phyloP scores from a whole-genome alignment of 2,329 filamentous ascomycete genomes.

The Neobulgaria alba region DNA sequence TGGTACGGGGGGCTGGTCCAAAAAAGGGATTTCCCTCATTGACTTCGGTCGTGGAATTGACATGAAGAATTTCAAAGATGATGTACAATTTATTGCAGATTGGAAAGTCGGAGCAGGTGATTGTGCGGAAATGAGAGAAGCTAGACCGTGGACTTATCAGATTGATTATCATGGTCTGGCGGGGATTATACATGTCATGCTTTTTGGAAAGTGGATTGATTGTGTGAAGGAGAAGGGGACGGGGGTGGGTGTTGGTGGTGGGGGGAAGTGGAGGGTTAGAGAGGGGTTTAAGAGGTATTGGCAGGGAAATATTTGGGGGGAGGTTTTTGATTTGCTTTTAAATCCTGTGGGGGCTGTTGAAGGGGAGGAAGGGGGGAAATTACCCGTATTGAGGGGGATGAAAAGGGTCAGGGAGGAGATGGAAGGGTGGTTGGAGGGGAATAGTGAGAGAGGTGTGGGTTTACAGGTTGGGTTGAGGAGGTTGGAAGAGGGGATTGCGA shows the following conservation, averaged over 20 bases:
- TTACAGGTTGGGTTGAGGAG: slow-evolving; percentile 63
- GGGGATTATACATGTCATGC: slow-evolving; percentile 74
- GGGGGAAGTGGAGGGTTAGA: slow-evolving; percentile 60
- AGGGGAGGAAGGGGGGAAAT: slow-evolving; percentile 52
- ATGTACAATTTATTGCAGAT: slow-evolving; percentile 86
- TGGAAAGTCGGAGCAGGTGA: slow-evolving; percentile 85
- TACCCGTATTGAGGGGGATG: slow-evolving; percentile 71
- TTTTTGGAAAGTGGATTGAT: slow-evolving; percentile 94
- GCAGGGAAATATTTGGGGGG: slow-evolving; percentile 85
- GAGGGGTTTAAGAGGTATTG: slow-evolving; percentile 90
- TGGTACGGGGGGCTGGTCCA: slow-evolving; percentile 69
- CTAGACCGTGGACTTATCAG: slow-evolving; percentile 93
- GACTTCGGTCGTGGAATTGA: slow-evolving; percentile 95
- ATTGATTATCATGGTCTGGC: slow-evolving; percentile 94
- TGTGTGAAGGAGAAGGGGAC: slow-evolving; percentile 38
- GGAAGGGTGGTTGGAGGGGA: slow-evolving; percentile 73
- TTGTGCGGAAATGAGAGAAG: slow-evolving; percentile 91
- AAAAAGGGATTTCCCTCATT: slow-evolving; percentile 76
- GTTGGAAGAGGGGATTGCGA: slow-evolving; percentile 36
- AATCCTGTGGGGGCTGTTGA: slow-evolving; percentile 67
- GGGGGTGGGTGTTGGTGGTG: slow-evolving; percentile 30
- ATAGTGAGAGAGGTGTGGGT: slow-evolving; percentile 72
- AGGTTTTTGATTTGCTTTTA: slow-evolving; percentile 75
- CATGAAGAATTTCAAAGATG: slow-evolving; percentile 70
- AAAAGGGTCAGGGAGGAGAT: slow-evolving; percentile 62